Evolutionary conservation across 2,329 filamentous ascomycete genomes (phyloP), one percentile per base, ranked within the genome.

Genomic region (Alternaria infectoria): DNA sequence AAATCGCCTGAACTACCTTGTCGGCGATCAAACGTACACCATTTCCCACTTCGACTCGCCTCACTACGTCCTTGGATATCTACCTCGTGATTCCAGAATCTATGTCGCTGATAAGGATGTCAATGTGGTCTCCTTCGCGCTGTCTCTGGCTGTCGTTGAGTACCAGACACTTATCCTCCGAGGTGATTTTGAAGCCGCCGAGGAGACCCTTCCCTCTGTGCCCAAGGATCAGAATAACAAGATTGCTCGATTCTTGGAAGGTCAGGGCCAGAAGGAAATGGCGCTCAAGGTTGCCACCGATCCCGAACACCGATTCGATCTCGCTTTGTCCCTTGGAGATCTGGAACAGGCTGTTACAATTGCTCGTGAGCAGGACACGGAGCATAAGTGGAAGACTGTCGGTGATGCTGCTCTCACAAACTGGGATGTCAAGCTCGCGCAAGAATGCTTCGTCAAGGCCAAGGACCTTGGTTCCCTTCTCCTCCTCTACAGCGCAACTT

Each of bases 351-450:
- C 95, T 1, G 86, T 97, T 4, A 90, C 93, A 64, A 89, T 98
- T 54, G 95, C 96, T 7, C 87, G 90, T 44, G 86, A 91, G 78
- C 91, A 93, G 11, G 91, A 97, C 68, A 92, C 90, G 2, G 96
- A 98, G 79, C 95, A 98, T 83, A 97, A 97, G 82, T 99, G 96
- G 96, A 98, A 98, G 86, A 94, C 89, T 4, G 93, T 99, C 5
- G 96, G 96, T 64, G 96, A 99, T 73, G 92, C 94, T 1, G 96
- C 96, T 2, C 87, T 99, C 44, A 83, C 89, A 10, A 90, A 85
- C 2, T 99, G 95, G 96, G 90, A 99, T 74, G 86, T 99, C 32
- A 85, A 87, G 6, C 88, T 98, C 3, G 96, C 96, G 0, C 91
- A 96, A 52, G 93, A 98, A 81, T 98, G 95, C 82, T 99, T 98